phyloP scores from a whole-genome alignment of 768 basidiomycete genomes.

The Lentinula detonsa region DNA sequence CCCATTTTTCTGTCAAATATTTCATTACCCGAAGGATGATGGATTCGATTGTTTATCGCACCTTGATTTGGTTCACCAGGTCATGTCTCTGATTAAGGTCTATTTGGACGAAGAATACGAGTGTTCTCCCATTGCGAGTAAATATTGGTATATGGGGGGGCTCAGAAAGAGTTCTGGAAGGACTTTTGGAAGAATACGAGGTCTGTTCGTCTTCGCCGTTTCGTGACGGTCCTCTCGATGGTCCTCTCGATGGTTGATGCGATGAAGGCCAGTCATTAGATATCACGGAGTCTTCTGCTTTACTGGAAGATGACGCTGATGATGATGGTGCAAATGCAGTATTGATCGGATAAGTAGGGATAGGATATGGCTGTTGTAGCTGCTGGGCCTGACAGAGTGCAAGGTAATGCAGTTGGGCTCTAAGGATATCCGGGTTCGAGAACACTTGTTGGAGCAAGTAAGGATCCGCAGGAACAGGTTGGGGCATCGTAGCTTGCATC shows the following conservation, averaged over 20 bases:
- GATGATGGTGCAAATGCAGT: slow-evolving; percentile 1
- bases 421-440: background rate
- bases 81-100: slow-evolving; percentile 49
- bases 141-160: slow-evolving; percentile 28
- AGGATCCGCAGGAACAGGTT: background rate
- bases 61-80: slow-evolving; percentile 56
- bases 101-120: slow-evolving; percentile 65
- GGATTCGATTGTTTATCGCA: slow-evolving; percentile 18
- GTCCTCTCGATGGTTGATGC: background rate
- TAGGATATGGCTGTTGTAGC: background rate
- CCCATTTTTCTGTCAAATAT: slow-evolving; percentile 49
- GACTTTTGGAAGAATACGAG: slow-evolving; percentile 12
- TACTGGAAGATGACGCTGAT: background rate
- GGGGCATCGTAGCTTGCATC: background rate
- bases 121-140: slow-evolving; percentile 30
- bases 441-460: background rate
- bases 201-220: slow-evolving; percentile 23
- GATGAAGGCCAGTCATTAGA: background rate
- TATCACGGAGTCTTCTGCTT: background rate
- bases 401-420: background rate
- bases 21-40: background rate
- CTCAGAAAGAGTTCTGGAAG: slow-evolving; percentile 8
- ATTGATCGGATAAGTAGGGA: background rate
- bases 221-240: background rate
- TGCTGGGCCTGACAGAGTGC: background rate